phyloP scores from a whole-genome alignment of 352 stramenopile species.

The Phytophthora fragariae region DNA sequence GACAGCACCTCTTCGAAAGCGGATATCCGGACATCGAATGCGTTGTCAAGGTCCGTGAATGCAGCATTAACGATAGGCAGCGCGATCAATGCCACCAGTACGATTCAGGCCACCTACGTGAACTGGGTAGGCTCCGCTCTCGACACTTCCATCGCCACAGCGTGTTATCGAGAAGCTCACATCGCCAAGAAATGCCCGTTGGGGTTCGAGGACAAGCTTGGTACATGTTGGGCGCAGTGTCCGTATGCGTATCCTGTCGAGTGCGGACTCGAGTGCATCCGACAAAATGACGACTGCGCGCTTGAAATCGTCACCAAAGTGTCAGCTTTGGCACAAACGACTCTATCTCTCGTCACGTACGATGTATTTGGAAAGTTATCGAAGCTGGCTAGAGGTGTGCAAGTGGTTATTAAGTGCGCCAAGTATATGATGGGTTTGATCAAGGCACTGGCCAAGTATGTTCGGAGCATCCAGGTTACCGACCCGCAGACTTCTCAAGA shows the following conservation, averaged over 20 bases:
- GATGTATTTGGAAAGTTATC: slow-evolving; percentile 23
- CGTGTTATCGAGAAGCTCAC: slow-evolving; percentile 48
- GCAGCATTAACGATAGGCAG: slow-evolving; percentile 17
- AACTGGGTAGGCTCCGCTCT: slow-evolving; percentile 41
- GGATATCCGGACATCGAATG: too few relatives aligned
- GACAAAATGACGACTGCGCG: slow-evolving; percentile 38
- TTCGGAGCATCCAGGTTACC: slow-evolving; percentile 23
- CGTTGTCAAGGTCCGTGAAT: slow-evolving; percentile 6
- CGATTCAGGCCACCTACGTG: slow-evolving; percentile 29
- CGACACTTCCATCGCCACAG: slow-evolving; percentile 27
- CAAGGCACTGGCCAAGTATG: slow-evolving; percentile 31
- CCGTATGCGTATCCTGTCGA: slow-evolving; percentile 39
- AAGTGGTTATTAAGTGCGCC: slow-evolving; percentile 34
- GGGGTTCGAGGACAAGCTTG: slow-evolving; percentile 27
- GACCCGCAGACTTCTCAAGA: slow-evolving; percentile 38
- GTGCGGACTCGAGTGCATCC: slow-evolving; percentile 42
- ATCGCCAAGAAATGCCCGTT: slow-evolving; percentile 34
- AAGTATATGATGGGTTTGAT: slow-evolving; percentile 32
- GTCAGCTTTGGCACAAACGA: slow-evolving; percentile 5
- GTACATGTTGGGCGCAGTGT: slow-evolving; percentile 38
- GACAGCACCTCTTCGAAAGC: too few relatives aligned
- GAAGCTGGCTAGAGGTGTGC: slow-evolving; percentile 12
- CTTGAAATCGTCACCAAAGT: slow-evolving; percentile 34
- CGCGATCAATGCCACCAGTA: slow-evolving; percentile 27
- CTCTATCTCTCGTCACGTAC: slow-evolving; percentile 16